Percentiles rank a stretch among this genome's conserved stretches.
phyloP scores from a whole-genome alignment of 2,329 filamentous ascomycete genomes.

The Aspergillus aculeatus region DNA sequence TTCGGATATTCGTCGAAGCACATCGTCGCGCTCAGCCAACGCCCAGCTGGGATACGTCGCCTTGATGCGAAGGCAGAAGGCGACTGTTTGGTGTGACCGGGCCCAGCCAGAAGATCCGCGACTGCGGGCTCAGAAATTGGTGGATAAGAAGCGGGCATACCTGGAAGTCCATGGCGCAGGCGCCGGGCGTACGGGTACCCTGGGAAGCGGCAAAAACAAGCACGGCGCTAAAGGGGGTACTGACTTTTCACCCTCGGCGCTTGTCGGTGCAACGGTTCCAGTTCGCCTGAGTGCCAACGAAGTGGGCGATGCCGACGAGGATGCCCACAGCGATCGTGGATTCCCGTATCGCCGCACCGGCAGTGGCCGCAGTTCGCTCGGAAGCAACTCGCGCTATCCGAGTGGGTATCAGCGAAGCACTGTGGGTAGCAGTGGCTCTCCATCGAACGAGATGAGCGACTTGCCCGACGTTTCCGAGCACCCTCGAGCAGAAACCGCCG shows the following conservation, averaged over 20 bases:
- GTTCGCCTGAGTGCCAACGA: constrained; percentile 93
- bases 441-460: constrained; percentile 47
- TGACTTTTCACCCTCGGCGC: constrained; percentile 75
- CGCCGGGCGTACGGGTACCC: constrained; percentile 60
- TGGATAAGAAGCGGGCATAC: constrained; percentile 81
- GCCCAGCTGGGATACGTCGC: constrained; percentile 82
- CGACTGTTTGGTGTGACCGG: constrained; percentile 96
- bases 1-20: constrained; percentile 65
- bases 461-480: constrained; percentile 45
- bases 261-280: constrained; percentile 77
- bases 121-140: constrained; percentile 75
- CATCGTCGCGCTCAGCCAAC: constrained; percentile 71
- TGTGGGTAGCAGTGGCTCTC: constrained; percentile 54
- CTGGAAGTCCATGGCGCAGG: constrained; percentile 70
- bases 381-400: constrained; percentile 45
- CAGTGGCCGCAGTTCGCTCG: constrained; percentile 59
- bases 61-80: constrained; percentile 93
- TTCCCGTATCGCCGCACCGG: constrained; percentile 54
- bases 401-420: constrained; percentile 48
- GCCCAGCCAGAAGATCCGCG: constrained; percentile 89
- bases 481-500: constrained; percentile 29
- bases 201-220: constrained; percentile 74
- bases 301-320: constrained; percentile 81
- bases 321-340: constrained; percentile 44
- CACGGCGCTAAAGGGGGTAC: constrained; percentile 80